Evolutionary conservation across 2,329 filamentous ascomycete species (phyloP), one percentile per base, ranked within the genome.

Genomic region (Escovopsis sp.): DNA sequence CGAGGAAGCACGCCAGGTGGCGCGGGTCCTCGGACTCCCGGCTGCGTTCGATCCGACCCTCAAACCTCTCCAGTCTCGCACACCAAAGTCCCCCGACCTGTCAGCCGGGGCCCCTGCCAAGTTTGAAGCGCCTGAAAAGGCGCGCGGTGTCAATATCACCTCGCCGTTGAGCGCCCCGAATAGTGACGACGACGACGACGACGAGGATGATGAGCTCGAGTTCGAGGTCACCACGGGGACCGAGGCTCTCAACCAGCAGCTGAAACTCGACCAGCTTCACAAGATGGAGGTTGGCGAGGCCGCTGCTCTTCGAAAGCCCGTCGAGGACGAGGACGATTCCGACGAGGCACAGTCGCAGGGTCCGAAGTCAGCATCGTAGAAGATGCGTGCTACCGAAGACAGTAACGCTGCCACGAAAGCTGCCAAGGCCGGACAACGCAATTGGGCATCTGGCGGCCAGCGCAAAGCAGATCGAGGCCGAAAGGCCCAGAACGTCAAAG

Each of bases 1-100:
- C 43, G 70, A 75, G 41, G 75, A 79, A 51, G 74, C 74, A 1
- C 73, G 77, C 43, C 65, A 67, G 37, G 75, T 79, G 6, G 74
- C 74, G 31, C 66, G 70, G 41, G 75, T 72, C 13, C 61, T 79
- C 9, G 74, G 73, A 0, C 55, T 79, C 3, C 73, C 74, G 1
- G 72, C 72, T 3, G 57, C 63, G 17, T 79, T 76, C 41, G 74
- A 79, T 41, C 72, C 74, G 1, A 76, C 72, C 2, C 66, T 78
- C 43, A 77, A 75, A 44, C 68, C 70, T 0, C 56, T 70, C 33
- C 59, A 64, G 33, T 51, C 46, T 2, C 43, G 27, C 6, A 27
- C 30, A 16, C 33, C 49, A 32, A 34, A 44, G 45, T 28, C 47
- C 39, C 16, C 45, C 38, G 13, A 41, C 42, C 8, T 43, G 38